Base-by-base conservation (phyloP, 768 basidiomycete genomes). In the Phlebiopsis flavidoalba region DNA sequence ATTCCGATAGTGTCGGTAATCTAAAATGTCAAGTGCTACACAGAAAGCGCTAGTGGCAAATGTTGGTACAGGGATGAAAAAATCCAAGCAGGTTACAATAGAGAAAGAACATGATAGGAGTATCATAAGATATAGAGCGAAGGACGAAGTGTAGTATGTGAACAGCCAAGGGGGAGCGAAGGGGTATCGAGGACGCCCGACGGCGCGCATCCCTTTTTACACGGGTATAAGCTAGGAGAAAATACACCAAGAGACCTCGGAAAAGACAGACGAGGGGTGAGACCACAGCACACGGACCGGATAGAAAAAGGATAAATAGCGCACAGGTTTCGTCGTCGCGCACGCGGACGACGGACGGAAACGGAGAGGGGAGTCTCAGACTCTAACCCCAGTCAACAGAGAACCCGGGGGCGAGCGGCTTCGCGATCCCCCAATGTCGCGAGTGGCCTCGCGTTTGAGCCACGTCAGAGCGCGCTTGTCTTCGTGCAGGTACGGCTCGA, bases 381-480 rank as follows among this genome's bases (percentile, higher is more conserved):
- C 49, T 57, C 54, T 31, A 92, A 69, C 86, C 84, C 91, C 91
- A 93, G 62, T 93, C 90, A 64, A 93, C 88, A 56, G 81, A 75
- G 62, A 93, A 75, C 57, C 90, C 89, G 33, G 83, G 89, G 12
- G 88, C 86, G 24, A 81, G 82, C 22, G 84, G 71, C 37, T 65
- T 74, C 45, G 87, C 85, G 47, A 93, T 74, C 46, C 91, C 91
- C 91, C 91, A 61, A 93, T 88, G 31, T 85, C 83, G 49, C 89
- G 83, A 53, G 90, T 84, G 36, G 84, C 82, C 72, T 93, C 89
- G 53, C 88, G 80, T 69, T 84, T 84, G 46, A 95, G 80, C 88
- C 88, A 95, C 67, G 85, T 88, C 67, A 86, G 67, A 15, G 92
- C 91, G 33, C 90, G 84, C 73, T 88, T 88, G 72, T 94, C 92